A percentile compares a stretch with the other conserved stretches of the same genome.
These are phyloP conservation scores for Mucor ambiguus DNA, from an alignment of 371 early-diverging fungal species.

Conservation along the genomic window DNA sequence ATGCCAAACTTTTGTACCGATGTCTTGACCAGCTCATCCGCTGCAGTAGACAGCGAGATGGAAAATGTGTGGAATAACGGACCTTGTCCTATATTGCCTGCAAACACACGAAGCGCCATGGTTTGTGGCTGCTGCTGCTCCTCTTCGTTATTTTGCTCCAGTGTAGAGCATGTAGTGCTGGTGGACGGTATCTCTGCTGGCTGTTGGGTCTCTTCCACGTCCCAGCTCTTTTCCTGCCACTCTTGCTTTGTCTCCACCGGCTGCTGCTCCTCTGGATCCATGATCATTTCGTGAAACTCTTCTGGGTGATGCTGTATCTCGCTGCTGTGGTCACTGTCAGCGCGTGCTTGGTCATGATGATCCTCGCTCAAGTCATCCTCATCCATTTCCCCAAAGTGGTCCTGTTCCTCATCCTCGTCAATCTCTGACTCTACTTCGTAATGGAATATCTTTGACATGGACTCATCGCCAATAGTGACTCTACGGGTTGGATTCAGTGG, in stretches of 20 bases:
- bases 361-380: conserved; percentile 4
- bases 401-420: conserved; percentile 38
- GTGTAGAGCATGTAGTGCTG: not conserved
- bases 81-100: conserved; percentile 61
- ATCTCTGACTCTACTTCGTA: conserved; percentile 43
- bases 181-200: not conserved
- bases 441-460: conserved; percentile 32
- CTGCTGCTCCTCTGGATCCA: not conserved
- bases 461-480: conserved; percentile 42
- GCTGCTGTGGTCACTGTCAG: not conserved
- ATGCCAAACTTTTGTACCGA: conserved; percentile 49
- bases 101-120: conserved; percentile 50
- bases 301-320: not conserved
- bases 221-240: conserved; percentile 26
- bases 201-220: not conserved
- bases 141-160: not conserved
- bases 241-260: not conserved
- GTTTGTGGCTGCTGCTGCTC: not conserved
- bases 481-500: conserved; percentile 16
- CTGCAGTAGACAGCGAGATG: conserved; percentile 41
- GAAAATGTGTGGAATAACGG: conserved; percentile 59
- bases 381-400: conserved; percentile 12
- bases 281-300: conserved; percentile 12
- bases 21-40: conserved; percentile 54
- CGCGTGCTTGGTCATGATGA: not conserved